Base-by-base conservation (phyloP, 805 yeast genomes). In the Soucietia sequanensis region DNA sequence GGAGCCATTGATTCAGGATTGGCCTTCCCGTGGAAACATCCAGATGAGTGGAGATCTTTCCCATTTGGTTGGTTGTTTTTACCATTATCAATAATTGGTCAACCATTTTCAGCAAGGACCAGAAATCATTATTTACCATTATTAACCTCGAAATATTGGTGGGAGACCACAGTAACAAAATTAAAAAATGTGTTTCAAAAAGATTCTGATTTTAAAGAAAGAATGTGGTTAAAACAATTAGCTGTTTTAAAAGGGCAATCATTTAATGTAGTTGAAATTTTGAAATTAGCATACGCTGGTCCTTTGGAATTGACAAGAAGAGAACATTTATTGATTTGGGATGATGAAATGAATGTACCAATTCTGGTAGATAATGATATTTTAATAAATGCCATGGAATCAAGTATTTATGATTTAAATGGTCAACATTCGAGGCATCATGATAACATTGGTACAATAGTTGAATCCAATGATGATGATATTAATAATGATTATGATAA, bases 21-120 rank as follows among this genome's bases (percentile, higher is more conserved):
- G 20, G 70, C 89, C 0, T 82, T 80, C 46, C 90, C 91, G 4
- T 83, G 88, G 88, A 82, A 83, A 48, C 87, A 81, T 44, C 90
- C 90, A 0, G 85, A 83, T 55, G 88, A 81, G 49, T 81, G 89
- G 87, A 60, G 90, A 36, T 79, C 86, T 0, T 83, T 80, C 46
- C 90, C 90, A 0, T 83, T 73, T 58, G 90, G 90, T 0, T 83
- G 91, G 91, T 58, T 83, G 17, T 81, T 78, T 46, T 56, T 83
- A 22, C 90, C 90, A 0, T 56, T 74, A 9, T 65, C 76, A 8
- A 52, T 83, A 5, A 77, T 83, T 33, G 86, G 86, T 0, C 81
- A 75, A 39, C 88, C 88, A 3, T 82, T 83, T 47, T 70, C 82
- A 3, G 61, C 59, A 19, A 60, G 58, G 21, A 76, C 87, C 1